phyloP scores from a whole-genome alignment of 2,329 filamentous ascomycete species.

The Ophiosphaerella korrae region DNA sequence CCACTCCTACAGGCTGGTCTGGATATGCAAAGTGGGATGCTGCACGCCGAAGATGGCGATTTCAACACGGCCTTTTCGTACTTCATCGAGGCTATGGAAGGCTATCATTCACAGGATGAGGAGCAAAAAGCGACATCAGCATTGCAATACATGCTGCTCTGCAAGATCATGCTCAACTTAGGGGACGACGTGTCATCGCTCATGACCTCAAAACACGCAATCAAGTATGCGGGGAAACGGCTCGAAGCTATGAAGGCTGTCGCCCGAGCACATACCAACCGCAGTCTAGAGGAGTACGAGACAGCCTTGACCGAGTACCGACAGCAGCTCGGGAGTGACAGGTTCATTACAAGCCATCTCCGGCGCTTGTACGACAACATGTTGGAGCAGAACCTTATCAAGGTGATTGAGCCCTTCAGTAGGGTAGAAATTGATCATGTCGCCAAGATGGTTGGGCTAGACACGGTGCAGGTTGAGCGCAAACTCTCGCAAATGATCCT shows the following conservation, averaged over 20 bases:
- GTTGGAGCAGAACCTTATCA: slow-evolving; percentile 99
- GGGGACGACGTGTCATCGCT: slow-evolving; percentile 95
- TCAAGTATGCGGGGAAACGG: slow-evolving; percentile 93
- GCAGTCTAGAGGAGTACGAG: slow-evolving; percentile 96
- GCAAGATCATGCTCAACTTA: slow-evolving; percentile 99
- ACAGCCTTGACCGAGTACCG: slow-evolving; percentile 86
- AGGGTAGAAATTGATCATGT: slow-evolving; percentile 96
- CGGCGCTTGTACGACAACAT: slow-evolving; percentile 96
- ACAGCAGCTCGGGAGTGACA: slow-evolving; percentile 90
- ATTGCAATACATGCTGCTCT: slow-evolving; percentile 98
- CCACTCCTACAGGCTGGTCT: slow-evolving; percentile 93
- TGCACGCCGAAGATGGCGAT: slow-evolving; percentile 97
- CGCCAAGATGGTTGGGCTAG: slow-evolving; percentile 95
- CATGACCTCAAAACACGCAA: slow-evolving; percentile 93
- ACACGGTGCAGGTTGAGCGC: slow-evolving; percentile 94
- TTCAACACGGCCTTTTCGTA: slow-evolving; percentile 99
- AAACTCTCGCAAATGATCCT: slow-evolving; percentile 99
- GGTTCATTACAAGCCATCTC: slow-evolving; percentile 96
- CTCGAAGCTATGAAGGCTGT: slow-evolving; percentile 99
- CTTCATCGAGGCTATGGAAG: slow-evolving; percentile 98
- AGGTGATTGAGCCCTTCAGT: slow-evolving; percentile 98
- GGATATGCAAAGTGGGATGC: slow-evolving; percentile 99
- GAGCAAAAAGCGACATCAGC: slow-evolving; percentile 89
- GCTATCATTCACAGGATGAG: slow-evolving; percentile 93
- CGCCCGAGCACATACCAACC: slow-evolving; percentile 91